phyloP scores from a whole-genome alignment of 129 eudicot genomes.

The Dittrichia graveolens region DNA sequence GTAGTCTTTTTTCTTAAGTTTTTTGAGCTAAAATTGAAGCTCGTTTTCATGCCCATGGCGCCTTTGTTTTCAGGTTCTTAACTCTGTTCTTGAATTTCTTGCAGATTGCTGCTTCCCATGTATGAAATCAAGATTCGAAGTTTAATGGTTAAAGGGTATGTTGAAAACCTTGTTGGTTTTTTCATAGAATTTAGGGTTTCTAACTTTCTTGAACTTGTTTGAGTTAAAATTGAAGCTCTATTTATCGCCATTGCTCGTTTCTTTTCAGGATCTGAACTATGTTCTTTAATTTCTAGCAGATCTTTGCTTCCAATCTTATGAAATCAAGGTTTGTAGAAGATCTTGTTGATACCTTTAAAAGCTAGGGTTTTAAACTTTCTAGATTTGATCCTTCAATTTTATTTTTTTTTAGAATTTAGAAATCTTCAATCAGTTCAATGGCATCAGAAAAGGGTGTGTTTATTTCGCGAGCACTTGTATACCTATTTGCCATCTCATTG shows the following conservation, averaged over 20 bases:
- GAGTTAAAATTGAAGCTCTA: background rate
- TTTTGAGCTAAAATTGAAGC: conserved; percentile 7
- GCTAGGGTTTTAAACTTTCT: conserved; percentile 2
- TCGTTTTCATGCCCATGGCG: background rate
- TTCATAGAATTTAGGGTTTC: background rate
- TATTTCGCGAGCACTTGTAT: conserved; percentile 49
- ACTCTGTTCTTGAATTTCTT: background rate
- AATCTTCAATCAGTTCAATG: conserved; percentile 10
- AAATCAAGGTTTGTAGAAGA: background rate
- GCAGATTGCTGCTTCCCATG: background rate
- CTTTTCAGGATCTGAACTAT: background rate
- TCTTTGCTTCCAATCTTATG: background rate
- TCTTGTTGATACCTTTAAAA: background rate
- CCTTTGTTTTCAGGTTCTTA: conserved; percentile 18
- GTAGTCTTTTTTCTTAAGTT: background rate
- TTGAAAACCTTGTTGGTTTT: background rate
- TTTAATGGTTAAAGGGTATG: no score
- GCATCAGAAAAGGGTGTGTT: conserved; percentile 51
- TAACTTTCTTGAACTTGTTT: background rate
- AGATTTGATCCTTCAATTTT: background rate
- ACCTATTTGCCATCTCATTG: conserved; percentile 50
- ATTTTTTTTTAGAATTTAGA: background rate
- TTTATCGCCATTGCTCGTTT: background rate
- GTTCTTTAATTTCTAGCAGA: background rate
- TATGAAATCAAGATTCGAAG: no score